Conservation (phyloP, 257 asterid genomes). For the Plantago elongata region DNA sequence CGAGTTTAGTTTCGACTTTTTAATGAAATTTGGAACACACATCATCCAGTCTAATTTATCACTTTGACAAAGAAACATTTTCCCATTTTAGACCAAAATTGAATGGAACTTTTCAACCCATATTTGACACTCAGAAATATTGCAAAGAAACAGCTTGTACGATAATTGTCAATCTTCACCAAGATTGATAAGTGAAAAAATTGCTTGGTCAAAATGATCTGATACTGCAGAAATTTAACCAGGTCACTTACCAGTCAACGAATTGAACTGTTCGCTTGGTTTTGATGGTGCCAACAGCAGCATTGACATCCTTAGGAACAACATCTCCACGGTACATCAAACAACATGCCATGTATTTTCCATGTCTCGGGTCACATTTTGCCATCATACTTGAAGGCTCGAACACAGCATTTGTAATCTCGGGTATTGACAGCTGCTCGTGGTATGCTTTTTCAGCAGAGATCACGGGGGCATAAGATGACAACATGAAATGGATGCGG, state of each 20-base stretch:
- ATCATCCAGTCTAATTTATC: too few relatives aligned
- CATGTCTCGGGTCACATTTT: conserved; percentile 91
- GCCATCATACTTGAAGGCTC: conserved; percentile 98
- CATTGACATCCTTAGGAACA: conserved; percentile 92
- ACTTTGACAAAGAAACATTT: too few relatives aligned
- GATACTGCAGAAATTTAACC: neutral
- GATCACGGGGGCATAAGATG: conserved; percentile 94
- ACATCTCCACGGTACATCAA: conserved; percentile 96
- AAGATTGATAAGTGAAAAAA: too few relatives aligned
- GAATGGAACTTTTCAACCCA: too few relatives aligned
- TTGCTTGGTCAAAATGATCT: too few relatives aligned
- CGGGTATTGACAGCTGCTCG: conserved; percentile 84
- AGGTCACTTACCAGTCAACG: conserved; percentile 70
- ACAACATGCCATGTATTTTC: conserved; percentile 96
- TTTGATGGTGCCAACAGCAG: conserved; percentile 86
- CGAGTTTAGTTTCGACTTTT: too few relatives aligned
- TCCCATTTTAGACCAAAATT: too few relatives aligned
- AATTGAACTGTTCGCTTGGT: conserved; percentile 90
- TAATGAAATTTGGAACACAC: too few relatives aligned
- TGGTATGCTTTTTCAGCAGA: conserved; percentile 88
- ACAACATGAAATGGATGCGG: conserved; percentile 92
- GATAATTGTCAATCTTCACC: too few relatives aligned
- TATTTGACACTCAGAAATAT: too few relatives aligned
- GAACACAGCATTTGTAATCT: conserved; percentile 81
- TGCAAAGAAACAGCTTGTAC: too few relatives aligned